Evolutionary conservation across 164 flowering plant genomes (phyloP), one percentile per base, ranked within the genome.

Genomic region (Kalanchoe fedtschenkoi): DNA sequence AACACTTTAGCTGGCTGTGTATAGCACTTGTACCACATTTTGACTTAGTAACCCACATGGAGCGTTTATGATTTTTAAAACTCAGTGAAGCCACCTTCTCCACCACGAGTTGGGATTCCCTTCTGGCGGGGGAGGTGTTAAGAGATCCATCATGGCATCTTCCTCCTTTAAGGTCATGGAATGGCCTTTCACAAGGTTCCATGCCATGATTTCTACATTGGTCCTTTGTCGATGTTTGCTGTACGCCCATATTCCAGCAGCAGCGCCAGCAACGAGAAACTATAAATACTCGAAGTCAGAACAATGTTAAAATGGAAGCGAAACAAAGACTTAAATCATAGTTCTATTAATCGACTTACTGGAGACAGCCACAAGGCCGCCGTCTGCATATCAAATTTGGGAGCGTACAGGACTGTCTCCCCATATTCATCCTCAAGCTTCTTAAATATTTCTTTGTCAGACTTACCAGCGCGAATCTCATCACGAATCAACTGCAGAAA

Each of bases 321-420:
- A 57, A n/a, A n/a, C n/a, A n/a, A n/a, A n/a, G 0, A 29, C 14
- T 7, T 32, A 26, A 51, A 15, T 30, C 13, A 10, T 8, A 21
- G 19, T 21, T 21, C 42, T n/a, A n/a, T 28, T 34, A 46, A 46
- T 11, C 47, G 6, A 24, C 30, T 8, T 2, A 30, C 10, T 6
- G 80, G 97, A 29, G 97, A 83, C 60, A 93, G 78, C 99, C 99
- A 93, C 63, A 93, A 64, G 19, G 87, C 96, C 21, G 99, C 97
- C 53, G 99, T 90, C 72, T 93, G 99, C 68, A n/a, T n/a, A n/a
- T n/a, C n/a, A n/a, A n/a, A n/a, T n/a, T n/a, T n/a, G 41, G 99
- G 97, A 57, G 85, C 77, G 71, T 93, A 93, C 28, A 93, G 91
- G 10, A 93, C 91, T 0, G 95, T 88, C 74, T 93, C 98, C 21